Conservation (phyloP, 1,284 basidiomycete species). For the Paramarasmius palmivorus region DNA sequence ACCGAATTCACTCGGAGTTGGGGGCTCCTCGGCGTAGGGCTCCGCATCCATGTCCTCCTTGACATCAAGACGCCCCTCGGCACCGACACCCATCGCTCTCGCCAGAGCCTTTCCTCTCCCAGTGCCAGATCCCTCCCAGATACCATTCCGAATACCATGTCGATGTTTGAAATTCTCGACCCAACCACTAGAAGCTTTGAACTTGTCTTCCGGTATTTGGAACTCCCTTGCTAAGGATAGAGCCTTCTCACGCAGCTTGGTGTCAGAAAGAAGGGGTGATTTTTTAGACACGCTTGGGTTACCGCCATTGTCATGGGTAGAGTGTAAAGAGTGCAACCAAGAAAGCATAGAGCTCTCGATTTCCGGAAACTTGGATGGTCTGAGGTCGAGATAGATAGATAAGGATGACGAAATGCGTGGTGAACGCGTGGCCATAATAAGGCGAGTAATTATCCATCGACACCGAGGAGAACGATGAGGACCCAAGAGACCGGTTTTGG, state of each 20-base stretch:
- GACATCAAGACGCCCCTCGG: not conserved
- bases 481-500: not conserved
- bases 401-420: not conserved
- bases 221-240: slow-evolving; percentile 63
- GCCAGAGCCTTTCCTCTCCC: slow-evolving; percentile 27
- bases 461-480: too few species aligned
- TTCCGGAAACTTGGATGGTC: slow-evolving; percentile 77
- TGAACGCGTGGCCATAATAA: not conserved
- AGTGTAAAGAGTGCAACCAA: slow-evolving; percentile 55
- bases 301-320: slow-evolving; percentile 25
- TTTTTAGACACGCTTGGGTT: slow-evolving; percentile 31
- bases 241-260: slow-evolving; percentile 71
- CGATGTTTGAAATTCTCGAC: slow-evolving; percentile 90
- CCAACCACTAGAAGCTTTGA: slow-evolving; percentile 91
- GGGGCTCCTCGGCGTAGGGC: not conserved
- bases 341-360: slow-evolving; percentile 66
- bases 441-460: too few species aligned
- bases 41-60: not conserved
- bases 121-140: slow-evolving; percentile 54
- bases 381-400: slow-evolving; percentile 24
- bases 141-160: slow-evolving; percentile 67
- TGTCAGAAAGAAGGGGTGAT: slow-evolving; percentile 61
- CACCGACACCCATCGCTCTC: slow-evolving; percentile 28
- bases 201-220: slow-evolving; percentile 65
- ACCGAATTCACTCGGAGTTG: not conserved